Conservation (phyloP, 2,329 filamentous ascomycete species). For the Emergomyces pasteurianus region DNA sequence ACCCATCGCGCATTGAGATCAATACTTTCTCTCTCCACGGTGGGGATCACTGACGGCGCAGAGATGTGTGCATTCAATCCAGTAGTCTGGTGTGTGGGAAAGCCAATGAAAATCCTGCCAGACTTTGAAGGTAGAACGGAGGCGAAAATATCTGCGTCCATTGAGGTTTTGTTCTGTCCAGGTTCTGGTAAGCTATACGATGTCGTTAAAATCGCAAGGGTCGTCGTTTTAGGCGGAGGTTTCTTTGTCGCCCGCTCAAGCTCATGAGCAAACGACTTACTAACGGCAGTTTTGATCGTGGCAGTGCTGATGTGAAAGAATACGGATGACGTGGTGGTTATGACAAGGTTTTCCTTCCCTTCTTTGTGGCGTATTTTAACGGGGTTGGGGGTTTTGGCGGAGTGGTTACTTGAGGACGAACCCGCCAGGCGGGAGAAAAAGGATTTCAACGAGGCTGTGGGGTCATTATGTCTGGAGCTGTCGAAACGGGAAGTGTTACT, state of each 20-base stretch:
- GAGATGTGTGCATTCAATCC: conserved; percentile 89
- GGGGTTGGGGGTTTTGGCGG: conserved; percentile 26
- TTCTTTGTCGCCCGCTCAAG: conserved; percentile 95
- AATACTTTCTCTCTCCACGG: conserved; percentile 91
- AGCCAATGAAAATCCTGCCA: conserved; percentile 91
- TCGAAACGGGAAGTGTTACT: conserved; percentile 26
- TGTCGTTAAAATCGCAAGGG: conserved; percentile 76
- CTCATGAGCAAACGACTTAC: conserved; percentile 62
- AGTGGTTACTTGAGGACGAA: conserved; percentile 38
- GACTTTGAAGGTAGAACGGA: conserved; percentile 82
- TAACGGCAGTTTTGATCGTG: conserved; percentile 63
- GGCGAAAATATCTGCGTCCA: conserved; percentile 62
- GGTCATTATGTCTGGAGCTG: conserved; percentile 24
- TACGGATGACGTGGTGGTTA: conserved; percentile 61
- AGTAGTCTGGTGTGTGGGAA: conserved; percentile 94
- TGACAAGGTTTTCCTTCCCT: conserved; percentile 62
- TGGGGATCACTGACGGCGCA: conserved; percentile 90
- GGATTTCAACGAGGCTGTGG: conserved; percentile 53
- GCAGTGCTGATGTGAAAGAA: conserved; percentile 84
- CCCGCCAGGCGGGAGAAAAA: conserved; percentile 72
- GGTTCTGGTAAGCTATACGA: conserved; percentile 72
- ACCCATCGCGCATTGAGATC: conserved; percentile 94
- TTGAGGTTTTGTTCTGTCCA: conserved; percentile 35
- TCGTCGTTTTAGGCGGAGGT: conserved; percentile 77
- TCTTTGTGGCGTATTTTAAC: conserved; percentile 47